Evolutionary conservation across 495 filamentous ascomycete species (phyloP), one percentile per base, ranked within the genome.

Genomic region (Darksidea phi): DNA sequence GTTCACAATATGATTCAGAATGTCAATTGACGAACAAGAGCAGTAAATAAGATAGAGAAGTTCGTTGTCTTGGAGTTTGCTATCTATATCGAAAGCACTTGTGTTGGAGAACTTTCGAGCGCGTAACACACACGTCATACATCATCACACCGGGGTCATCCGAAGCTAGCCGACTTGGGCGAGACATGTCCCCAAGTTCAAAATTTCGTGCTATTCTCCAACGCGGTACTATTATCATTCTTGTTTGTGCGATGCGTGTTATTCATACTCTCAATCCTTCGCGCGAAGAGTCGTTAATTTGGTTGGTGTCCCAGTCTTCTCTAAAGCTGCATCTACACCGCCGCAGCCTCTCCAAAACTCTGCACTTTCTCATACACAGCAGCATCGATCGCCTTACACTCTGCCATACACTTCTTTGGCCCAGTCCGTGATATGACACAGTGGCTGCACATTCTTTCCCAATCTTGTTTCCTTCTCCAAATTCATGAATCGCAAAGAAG

Each of bases 401-500:
- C 34, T 1, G 21, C 20, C 57, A 65, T 57, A 8, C 43, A 42
- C 34, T 25, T 57, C 48, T 64, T 68, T 17, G 4, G 66, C 61
- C 61, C 66, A 65, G 15, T 62, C 61, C 5, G 61, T 68, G 37
- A 61, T 68, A 4, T 56, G 61, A 2, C 61, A 56, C 23, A 68
- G 43, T 0, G 61, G 51, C 7, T 56, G 34, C 11, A 65, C 66
- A 24, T 68, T 21, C 20, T 57, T 52, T 21, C n/a, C 66, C 66
- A 26, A 68, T 32, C 56, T 65, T 61, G 49, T 68, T 49, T 5
- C 66, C 61, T 15, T 64, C 66, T 7, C 61, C 61, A 46, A 68
- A 68, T 41, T 68, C 66, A 25, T 68, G 66, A 17, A 68, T 57
- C 13, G 66, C 52, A 15, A 64, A 28, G 48, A 61, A 68, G 26